Evolutionary conservation across 164 flowering plant species (phyloP), one percentile per base, ranked within the genome.

Genomic region (Pachysandra terminalis): DNA sequence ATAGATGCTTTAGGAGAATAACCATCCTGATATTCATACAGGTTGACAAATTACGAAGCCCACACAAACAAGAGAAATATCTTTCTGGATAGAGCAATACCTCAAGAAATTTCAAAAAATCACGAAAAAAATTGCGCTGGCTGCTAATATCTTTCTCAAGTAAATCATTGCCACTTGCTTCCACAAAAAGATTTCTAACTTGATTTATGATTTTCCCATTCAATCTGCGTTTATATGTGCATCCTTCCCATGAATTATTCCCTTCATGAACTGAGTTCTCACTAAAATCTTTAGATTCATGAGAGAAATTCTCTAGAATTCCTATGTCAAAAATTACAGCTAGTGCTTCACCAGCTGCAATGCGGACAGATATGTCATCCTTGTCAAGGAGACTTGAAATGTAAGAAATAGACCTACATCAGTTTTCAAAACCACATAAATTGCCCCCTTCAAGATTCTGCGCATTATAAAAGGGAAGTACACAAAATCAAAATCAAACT

Each of bases 281-380:
- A 79, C 45, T 63, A 41, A 77, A 69, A 26, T 54, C 74, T 71
- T 76, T 79, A 60, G 75, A 60, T 68, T 79, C 85, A 61, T 65
- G 67, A 41, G 73, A 73, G 61, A 81, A 79, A 68, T 83, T 88
- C 37, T 86, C 90, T 35, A 89, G 69, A 56, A 68, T 72, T 64
- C 91, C 92, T 0, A 80, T 74, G 79, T 92, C 97, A 82, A 89
- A 87, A 37, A 92, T 88, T 67, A 90, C 62, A 48, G 93, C 96
- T 71, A 95, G 54, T 66, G 93, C 97, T 81, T 92, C 97, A 49
- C 96, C 99, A 82, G 90, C 90, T 41, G 97, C 97, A 58, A 90
- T 84, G 49, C 97, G 93, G 8, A 92, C 68, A 52, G 88, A 74
- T 52, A 93, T 80, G 61, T 92, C 98, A 49, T 88, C 93, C 78